phyloP scores from a whole-genome alignment of 352 stramenopile genomes.

The Phytophthora pseudosyringae region DNA sequence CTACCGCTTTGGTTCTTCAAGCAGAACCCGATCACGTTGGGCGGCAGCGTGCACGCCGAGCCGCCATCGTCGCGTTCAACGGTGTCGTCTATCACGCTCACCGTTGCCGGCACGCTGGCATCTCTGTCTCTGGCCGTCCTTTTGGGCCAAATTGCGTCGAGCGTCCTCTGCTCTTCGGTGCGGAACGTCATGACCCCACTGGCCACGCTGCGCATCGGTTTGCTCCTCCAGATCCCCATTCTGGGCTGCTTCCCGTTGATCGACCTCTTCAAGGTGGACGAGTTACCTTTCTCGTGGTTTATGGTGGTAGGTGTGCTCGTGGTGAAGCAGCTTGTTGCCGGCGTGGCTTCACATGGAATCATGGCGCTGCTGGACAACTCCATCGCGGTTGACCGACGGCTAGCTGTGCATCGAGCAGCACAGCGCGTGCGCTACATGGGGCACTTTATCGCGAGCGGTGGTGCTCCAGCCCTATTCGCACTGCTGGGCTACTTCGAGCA shows the following conservation, averaged over 20 bases:
- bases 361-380: slow-evolving; percentile 82
- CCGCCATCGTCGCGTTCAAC: slow-evolving; percentile 38
- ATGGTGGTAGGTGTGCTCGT: slow-evolving; percentile 66
- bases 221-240: slow-evolving; percentile 81
- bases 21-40: slow-evolving; percentile 52
- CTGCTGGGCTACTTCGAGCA: slow-evolving; percentile 79
- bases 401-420: slow-evolving; percentile 71
- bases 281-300: slow-evolving; percentile 63
- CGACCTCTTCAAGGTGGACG: slow-evolving; percentile 73
- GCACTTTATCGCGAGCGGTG: slow-evolving; percentile 60
- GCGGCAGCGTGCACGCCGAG: slow-evolving; percentile 50
- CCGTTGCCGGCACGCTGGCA: slow-evolving; percentile 54
- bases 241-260: slow-evolving; percentile 75
- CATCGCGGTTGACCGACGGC: slow-evolving; percentile 70
- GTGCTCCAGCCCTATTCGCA: slow-evolving; percentile 66
- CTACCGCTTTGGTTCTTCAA: slow-evolving; percentile 84
- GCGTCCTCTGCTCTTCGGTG: slow-evolving; percentile 51
- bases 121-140: slow-evolving; percentile 63
- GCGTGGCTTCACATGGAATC: slow-evolving; percentile 69
- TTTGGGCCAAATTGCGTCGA: slow-evolving; percentile 55
- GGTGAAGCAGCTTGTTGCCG: slow-evolving; percentile 67
- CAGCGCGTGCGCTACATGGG: slow-evolving; percentile 68
- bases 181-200: slow-evolving; percentile 78
- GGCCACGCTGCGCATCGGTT: slow-evolving; percentile 71
- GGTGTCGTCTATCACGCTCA: slow-evolving; percentile 68